Evolutionary conservation across 352 stramenopile species (phyloP).

Genomic region (Salisapilia sapeloensis): DNA sequence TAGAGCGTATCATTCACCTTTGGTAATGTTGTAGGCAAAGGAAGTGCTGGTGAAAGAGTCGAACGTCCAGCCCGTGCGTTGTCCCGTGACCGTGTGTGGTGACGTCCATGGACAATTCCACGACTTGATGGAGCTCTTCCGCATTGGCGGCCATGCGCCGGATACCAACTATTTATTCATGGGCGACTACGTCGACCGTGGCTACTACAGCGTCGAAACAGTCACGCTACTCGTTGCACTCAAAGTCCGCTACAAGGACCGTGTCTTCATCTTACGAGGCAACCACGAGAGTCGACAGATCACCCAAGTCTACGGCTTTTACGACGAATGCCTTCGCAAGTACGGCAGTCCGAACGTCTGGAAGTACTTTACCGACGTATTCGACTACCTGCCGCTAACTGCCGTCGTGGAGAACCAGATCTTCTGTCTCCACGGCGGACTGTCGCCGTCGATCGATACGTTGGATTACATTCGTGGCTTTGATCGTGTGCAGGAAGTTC

Average conservation of each 20-base stretch:
- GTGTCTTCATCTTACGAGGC: slow-evolving; percentile 80
- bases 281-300: slow-evolving; percentile 97
- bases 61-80: slow-evolving; percentile 93
- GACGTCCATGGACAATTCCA: slow-evolving; percentile 52
- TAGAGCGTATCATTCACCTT: not conserved
- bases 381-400: slow-evolving; percentile 93
- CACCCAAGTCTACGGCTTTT: slow-evolving; percentile 95
- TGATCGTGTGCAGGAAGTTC: slow-evolving; percentile 90
- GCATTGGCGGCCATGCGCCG: slow-evolving; percentile 74
- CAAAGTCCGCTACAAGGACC: slow-evolving; percentile 89
- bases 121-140: slow-evolving; percentile 48
- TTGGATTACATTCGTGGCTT: slow-evolving; percentile 91
- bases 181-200: slow-evolving; percentile 98
- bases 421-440: slow-evolving; percentile 77
- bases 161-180: slow-evolving; percentile 98
- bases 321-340: slow-evolving; percentile 97
- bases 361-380: slow-evolving; percentile 78
- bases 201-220: slow-evolving; percentile 94
- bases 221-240: slow-evolving; percentile 85
- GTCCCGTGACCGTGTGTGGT: slow-evolving; percentile 92
- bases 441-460: slow-evolving; percentile 79
- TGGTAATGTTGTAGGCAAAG: slow-evolving; percentile 46
- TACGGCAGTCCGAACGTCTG: slow-evolving; percentile 85
- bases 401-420: slow-evolving; percentile 90
- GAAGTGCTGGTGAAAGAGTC: slow-evolving; percentile 95